Evolutionary conservation across 495 filamentous ascomycete genomes (phyloP).

Genomic region (Thermothielavioides terrestris): DNA sequence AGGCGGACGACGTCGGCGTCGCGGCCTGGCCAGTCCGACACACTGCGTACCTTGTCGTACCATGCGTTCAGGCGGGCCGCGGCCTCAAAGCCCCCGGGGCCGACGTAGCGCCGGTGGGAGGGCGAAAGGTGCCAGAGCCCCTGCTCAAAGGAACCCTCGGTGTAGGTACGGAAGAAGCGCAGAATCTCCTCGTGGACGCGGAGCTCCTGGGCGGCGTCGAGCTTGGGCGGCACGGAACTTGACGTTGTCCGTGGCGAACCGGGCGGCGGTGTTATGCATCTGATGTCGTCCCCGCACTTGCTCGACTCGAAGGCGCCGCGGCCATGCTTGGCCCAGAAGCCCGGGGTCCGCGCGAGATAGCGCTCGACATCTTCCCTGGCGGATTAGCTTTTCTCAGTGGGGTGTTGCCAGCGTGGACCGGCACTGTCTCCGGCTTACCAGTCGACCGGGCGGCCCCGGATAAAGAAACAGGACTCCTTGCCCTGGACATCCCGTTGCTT

Average conservation of each 20-base stretch:
- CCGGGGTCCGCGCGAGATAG: conserved; percentile 25
- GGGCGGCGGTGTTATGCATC: conserved; percentile 30
- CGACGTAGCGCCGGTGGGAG: conserved; percentile 8
- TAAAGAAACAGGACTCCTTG: conserved; percentile 26
- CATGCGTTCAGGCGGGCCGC: conserved; percentile 11
- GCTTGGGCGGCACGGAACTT: conserved; percentile 17
- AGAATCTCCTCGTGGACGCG: conserved; percentile 26
- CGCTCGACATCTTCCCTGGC: conserved; percentile 25
- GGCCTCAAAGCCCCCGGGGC: conserved; percentile 7
- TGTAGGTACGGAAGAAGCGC: conserved; percentile 24
- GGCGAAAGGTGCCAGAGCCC: conserved; percentile 21
- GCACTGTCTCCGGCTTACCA: conserved; percentile 5
- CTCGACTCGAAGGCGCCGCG: conserved; percentile 21
- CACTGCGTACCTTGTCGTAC: conserved; percentile 11
- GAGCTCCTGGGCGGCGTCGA: conserved; percentile 22
- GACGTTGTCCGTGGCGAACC: conserved; percentile 3
- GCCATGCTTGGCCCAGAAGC: conserved; percentile 15
- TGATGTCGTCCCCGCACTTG: conserved; percentile 17
- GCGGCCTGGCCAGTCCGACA: conserved; percentile 5
- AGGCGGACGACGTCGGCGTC: conserved; percentile 11
- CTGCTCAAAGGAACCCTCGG: conserved; percentile 22
- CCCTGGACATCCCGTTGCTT: conserved; percentile 24
- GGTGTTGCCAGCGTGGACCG: too few species aligned
- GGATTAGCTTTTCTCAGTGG: too few species aligned
- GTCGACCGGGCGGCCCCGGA: conserved; percentile 27